A percentile compares a stretch with the other conserved stretches of the same genome.
phyloP scores from a whole-genome alignment of 208 protist species.

The Endotrypanum monterogeii region DNA sequence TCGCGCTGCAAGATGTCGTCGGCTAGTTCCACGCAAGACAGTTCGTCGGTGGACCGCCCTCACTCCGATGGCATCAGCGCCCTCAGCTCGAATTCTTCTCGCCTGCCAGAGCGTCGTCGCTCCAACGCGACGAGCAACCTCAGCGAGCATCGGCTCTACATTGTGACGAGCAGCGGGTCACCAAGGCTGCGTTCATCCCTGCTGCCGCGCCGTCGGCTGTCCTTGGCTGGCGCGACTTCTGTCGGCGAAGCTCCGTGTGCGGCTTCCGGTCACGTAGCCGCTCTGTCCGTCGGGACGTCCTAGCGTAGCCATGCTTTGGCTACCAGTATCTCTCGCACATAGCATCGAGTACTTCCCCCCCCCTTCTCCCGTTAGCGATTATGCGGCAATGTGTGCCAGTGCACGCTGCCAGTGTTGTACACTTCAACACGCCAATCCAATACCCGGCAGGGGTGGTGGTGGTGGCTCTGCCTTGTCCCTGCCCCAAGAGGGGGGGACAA shows the following conservation, averaged over 20 bases:
- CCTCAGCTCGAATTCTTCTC: slow-evolving; percentile 12
- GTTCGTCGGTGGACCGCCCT: not conserved
- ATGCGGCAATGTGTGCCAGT: too few relatives aligned
- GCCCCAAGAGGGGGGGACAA: too few relatives aligned
- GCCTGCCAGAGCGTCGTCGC: slow-evolving; percentile 19
- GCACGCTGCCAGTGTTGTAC: too few relatives aligned
- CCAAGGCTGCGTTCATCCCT: slow-evolving; percentile 22
- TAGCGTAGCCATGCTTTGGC: not conserved
- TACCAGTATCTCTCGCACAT: too few relatives aligned
- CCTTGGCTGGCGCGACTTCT: not conserved
- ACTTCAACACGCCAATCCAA: too few relatives aligned
- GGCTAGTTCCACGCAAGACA: not conserved
- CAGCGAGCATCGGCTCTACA: slow-evolving; percentile 3
- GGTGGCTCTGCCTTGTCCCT: too few relatives aligned
- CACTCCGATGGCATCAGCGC: slow-evolving; percentile 4
- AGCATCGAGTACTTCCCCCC: too few relatives aligned
- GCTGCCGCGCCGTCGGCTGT: slow-evolving; percentile 18
- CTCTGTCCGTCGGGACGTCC: not conserved
- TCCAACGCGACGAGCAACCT: slow-evolving; percentile 1
- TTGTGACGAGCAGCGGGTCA: slow-evolving; percentile 1
- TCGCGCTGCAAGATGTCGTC: not conserved
- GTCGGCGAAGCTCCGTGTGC: not conserved
- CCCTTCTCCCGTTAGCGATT: too few relatives aligned
- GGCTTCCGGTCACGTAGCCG: not conserved
- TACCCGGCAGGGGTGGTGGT: too few relatives aligned